Evolutionary conservation across 106 monocot species (phyloP), one percentile per base, ranked within the genome.

Genomic region (Dioscorea zingiberensis): DNA sequence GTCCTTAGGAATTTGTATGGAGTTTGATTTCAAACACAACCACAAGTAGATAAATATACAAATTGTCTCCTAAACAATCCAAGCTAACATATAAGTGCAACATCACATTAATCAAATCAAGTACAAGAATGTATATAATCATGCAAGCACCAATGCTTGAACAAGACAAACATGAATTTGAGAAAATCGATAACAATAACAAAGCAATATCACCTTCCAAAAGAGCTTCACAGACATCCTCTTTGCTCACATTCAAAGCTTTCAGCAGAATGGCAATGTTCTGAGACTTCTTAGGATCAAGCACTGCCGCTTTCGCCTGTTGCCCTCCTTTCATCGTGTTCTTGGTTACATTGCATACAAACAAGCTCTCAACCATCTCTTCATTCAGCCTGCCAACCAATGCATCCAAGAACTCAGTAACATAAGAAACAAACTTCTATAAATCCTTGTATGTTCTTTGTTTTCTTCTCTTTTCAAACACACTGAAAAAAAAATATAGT

Each of bases 301-400:
- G 67, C 25, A 81, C 29, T 13, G 53, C 53, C 57, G 67, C 71
- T 55, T 49, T 70, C 21, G 47, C 65, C 1, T 21, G 27, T 14
- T 47, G 46, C n/a, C 55, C 17, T 17, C 58, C 45, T 2, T 49
- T 48, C 21, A 22, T 24, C 21, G 29, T 54, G 8, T 18, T 47
- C 3, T 54, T 25, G 1, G 64, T 21, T 18, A 25, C 14, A 29
- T 70, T 59, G 48, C 70, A 60, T 5, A 32, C 71, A 71, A 78
- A 78, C 70, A 78, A 70, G 29, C 74, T 66, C 70, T 73, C 78
- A 2, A 83, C 74, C 83, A 83, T 78, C 74, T 83, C 73, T 66
- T 83, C 83, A 27, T 83, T 78, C 54, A 78, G 27, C 69, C 83
- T 83, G 47, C 61, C 38, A 54, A 58, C 22, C 70, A 67, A 21